Conservation (phyloP, 169 alveolate species). For the Cryptosporidium andersoni region DNA sequence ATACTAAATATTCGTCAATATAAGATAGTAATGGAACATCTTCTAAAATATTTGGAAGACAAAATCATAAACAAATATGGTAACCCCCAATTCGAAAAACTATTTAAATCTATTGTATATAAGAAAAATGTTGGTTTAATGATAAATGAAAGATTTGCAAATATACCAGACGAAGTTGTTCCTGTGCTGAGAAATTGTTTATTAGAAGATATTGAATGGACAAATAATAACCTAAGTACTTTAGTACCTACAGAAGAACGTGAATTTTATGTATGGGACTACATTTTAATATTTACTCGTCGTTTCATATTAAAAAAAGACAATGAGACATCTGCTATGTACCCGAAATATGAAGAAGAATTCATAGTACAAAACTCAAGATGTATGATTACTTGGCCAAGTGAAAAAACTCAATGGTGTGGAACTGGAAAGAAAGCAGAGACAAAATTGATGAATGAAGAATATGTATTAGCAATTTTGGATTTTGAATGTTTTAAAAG, state of each 20-base stretch:
- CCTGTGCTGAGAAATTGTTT: slow-evolving; percentile 49
- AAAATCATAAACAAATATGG: not conserved
- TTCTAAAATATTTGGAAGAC: slow-evolving; percentile 5
- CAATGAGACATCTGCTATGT: not conserved
- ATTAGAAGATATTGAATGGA: slow-evolving; percentile 45
- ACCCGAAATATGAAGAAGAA: slow-evolving; percentile 52
- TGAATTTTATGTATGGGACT: slow-evolving; percentile 53
- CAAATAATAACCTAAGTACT: slow-evolving; percentile 22
- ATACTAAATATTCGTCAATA: slow-evolving; percentile 51
- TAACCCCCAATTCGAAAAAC: slow-evolving; percentile 1
- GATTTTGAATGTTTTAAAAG: slow-evolving; percentile 25
- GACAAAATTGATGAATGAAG: slow-evolving; percentile 31
- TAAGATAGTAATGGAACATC: not conserved
- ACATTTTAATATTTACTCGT: slow-evolving; percentile 16
- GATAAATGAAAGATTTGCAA: slow-evolving; percentile 33
- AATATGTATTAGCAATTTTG: slow-evolving; percentile 32
- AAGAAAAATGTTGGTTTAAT: slow-evolving; percentile 49
- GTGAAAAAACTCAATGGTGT: slow-evolving; percentile 27
- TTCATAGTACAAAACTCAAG: slow-evolving; percentile 16
- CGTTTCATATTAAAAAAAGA: slow-evolving; percentile 21
- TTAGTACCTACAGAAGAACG: slow-evolving; percentile 33
- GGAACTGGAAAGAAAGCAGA: slow-evolving; percentile 38
- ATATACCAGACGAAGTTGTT: slow-evolving; percentile 35
- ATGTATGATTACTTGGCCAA: slow-evolving; percentile 27
- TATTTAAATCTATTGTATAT: slow-evolving; percentile 25